Evolutionary conservation across 2,329 filamentous ascomycete species (phyloP), one percentile per base, ranked within the genome.

Genomic region (Sporothrix brasiliensis): DNA sequence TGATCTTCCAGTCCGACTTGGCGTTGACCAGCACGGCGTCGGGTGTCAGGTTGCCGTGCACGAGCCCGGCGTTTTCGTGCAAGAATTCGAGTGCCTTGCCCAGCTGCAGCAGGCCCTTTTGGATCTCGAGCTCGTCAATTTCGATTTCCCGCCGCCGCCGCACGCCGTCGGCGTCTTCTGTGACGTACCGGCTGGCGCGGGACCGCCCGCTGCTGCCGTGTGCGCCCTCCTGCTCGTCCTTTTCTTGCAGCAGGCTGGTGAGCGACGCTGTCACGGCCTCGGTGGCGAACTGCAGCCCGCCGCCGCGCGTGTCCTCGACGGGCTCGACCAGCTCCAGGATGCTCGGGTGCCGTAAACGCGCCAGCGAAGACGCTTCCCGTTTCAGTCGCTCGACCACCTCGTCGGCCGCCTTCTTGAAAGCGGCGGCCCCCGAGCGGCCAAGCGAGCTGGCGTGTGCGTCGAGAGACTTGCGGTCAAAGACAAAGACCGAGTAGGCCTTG

Each of bases 1-100:
- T 94, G 72, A 99, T 92, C 79, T 99, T 99, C 95, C 95, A 99
- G 80, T 99, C 95, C 63, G 92, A 97, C 90, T 99, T 99, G 53
- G 92, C 88, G 81, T 99, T 99, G 79, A 99, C 89, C 74, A 97
- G 91, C 74, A 99, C 89, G 21, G 94, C 92, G 74, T 98, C 94
- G 0, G 95, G 95, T 0, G 94, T 98, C 73, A 99, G 80, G 78
- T 99, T 99, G 63, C 92, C 93, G 80, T 99, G 95, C 0, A 98
- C 92, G 65, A 99, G 85, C 0, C 74, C 72, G 44, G 70, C 73
- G 11, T 72, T 75, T 44, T 72, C 72, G 70, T 74, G 76, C 71
- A 78, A 69, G 60, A 76, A 73, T 69, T 77, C 76, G 49, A 76
- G 75, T 49, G 72, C 73, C 30, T 76, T 76, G 50, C 73, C 76